Base-by-base conservation (phyloP, 2,329 filamentous ascomycete genomes). In the Lachnum nothofagi region DNA sequence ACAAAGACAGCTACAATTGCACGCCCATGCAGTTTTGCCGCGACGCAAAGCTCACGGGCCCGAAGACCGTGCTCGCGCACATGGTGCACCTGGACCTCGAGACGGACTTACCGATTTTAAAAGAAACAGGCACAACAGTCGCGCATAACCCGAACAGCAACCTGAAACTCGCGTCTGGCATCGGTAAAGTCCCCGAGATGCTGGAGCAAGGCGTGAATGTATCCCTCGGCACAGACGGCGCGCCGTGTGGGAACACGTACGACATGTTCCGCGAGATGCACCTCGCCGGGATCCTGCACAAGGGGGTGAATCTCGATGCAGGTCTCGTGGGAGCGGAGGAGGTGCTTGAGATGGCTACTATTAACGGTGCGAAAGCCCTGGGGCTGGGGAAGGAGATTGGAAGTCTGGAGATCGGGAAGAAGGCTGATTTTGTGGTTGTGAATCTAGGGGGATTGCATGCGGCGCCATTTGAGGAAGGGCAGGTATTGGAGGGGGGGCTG, bases 381-480 rank as follows among this genome's bases (percentile, higher is more conserved):
- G 73, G 74, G 0, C 53, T 77, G 1, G 80, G 84, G 25, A 60
- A 64, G 2, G 70, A 73, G 61, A 68, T 77, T 0, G 82, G 82
- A 0, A 74, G 69, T 43, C 58, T 85, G 47, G 69, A 71, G 55
- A 64, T 63, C 1, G 80, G 79, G 0, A 67, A 75, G 60, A 68
- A 72, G 54, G 81, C 81, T 0, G 80, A 85, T 55, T 79, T 84
- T 46, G 74, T 77, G 16, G 66, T 78, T 1, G 65, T 78, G 35
- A 71, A 79, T 49, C 51, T 51, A 2, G 39, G 45, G 22, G 40
- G 44, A 2, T 37, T 58, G 24, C 41, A 50, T 46, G 43, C 56
- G 20, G 66, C 67, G 50, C 70, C 70, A 1, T 72, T 66, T 63
- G 66, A 68, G 40, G 63, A 65, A 23, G 50, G 46, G 2, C 58